A percentile compares a stretch with the other conserved stretches of the same genome.
phyloP scores from a whole-genome alignment of 768 basidiomycete species.

The Kondoa subrosea region DNA sequence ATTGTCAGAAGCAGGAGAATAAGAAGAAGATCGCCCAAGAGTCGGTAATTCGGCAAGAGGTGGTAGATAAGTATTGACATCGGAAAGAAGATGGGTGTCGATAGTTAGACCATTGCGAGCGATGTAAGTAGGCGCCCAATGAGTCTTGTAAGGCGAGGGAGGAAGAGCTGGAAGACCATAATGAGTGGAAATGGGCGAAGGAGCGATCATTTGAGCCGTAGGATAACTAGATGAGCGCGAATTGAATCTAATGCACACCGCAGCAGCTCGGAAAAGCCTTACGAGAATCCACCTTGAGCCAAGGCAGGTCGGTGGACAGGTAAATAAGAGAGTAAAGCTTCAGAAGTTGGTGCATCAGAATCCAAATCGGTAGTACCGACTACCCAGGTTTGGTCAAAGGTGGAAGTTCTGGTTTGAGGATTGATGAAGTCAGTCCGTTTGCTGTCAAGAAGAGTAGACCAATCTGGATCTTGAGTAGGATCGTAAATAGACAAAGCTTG shows the following conservation, averaged over 20 bases:
- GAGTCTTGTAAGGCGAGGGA: too few species aligned
- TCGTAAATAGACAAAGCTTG: neutral
- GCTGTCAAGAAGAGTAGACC: neutral
- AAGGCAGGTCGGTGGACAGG: neutral
- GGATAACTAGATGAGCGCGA: neutral
- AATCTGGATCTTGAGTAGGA: neutral
- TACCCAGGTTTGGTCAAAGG: neutral
- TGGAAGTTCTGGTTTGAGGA: neutral
- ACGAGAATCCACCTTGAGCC: neutral
- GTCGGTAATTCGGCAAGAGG: neutral
- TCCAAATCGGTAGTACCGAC: neutral
- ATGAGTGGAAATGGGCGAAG: neutral
- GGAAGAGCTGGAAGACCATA: neutral
- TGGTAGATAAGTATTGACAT: neutral
- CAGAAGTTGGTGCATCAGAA: neutral
- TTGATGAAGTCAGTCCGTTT: neutral
- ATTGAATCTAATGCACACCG: neutral
- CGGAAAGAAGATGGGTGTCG: too few species aligned
- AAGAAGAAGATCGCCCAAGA: neutral
- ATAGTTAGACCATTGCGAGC: neutral
- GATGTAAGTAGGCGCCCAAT: neutral
- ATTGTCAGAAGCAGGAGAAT: neutral
- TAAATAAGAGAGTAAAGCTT: neutral
- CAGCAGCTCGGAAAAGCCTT: too few species aligned
- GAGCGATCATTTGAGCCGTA: neutral